Evolutionary conservation across 148 eudicot species (phyloP).

Genomic region (Rhododendron simsii): DNA sequence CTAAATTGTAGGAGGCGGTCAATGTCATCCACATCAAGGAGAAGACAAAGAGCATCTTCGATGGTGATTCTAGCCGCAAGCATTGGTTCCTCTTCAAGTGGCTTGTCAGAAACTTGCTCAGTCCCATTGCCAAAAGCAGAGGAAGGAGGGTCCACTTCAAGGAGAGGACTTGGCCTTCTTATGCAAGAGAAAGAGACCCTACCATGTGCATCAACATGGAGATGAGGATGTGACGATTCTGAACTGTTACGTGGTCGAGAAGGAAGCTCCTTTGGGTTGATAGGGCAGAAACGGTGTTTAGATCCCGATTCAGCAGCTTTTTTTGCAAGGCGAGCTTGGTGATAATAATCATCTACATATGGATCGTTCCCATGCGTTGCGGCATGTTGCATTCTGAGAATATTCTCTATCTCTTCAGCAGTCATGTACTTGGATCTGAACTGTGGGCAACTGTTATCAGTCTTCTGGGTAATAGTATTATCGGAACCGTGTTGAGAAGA

Average conservation of each 20-base stretch:
- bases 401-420: conserved; percentile 73
- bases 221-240: conserved; percentile 80
- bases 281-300: conserved; percentile 80
- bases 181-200: conserved; percentile 79
- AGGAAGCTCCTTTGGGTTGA: conserved; percentile 50
- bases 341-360: conserved; percentile 87
- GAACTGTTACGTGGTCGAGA: conserved; percentile 53
- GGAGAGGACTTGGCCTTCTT: conserved; percentile 81
- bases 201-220: conserved; percentile 71
- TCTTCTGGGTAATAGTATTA: conserved; percentile 37
- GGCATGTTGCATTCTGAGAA: conserved; percentile 79
- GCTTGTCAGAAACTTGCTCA: conserved; percentile 50
- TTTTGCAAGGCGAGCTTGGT: conserved; percentile 85
- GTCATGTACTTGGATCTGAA: conserved; percentile 87
- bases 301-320: conserved; percentile 56
- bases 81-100: conserved; percentile 93
- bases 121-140: conserved; percentile 38
- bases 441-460: conserved; percentile 48
- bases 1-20: conserved; percentile 72
- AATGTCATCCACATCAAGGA: conserved; percentile 89
- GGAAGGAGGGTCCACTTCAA: conserved; percentile 70
- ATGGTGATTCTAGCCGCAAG: conserved; percentile 87
- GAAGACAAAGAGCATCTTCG: conserved; percentile 75
- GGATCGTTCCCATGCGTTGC: conserved; percentile 90
- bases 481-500: conserved; percentile 56